Conservation (phyloP, 2,329 filamentous ascomycete species). For the Nemania abortiva region DNA sequence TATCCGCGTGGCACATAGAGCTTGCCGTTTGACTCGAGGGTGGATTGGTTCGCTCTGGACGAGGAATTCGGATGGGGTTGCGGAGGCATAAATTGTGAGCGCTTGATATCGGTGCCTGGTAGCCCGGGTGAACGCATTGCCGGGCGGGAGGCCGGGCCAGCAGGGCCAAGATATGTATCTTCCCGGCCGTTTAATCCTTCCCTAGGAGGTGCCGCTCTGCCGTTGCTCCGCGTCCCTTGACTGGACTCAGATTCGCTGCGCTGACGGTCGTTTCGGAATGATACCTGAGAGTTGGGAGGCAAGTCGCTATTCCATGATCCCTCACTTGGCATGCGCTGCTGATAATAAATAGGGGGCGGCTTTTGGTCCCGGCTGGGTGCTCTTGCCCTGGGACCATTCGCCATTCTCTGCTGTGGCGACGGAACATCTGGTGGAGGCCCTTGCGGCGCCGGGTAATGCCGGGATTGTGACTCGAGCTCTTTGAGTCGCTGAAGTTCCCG, state of each 20-base stretch:
- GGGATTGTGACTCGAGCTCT: slow-evolving; percentile 63
- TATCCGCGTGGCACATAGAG: slow-evolving; percentile 53
- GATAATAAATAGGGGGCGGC: slow-evolving; percentile 60
- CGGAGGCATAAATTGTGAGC: slow-evolving; percentile 62
- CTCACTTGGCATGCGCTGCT: slow-evolving; percentile 59
- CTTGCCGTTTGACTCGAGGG: slow-evolving; percentile 50
- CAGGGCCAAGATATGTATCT: slow-evolving; percentile 51
- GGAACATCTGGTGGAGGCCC: slow-evolving; percentile 41
- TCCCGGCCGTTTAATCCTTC: slow-evolving; percentile 56
- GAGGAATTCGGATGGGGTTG: slow-evolving; percentile 53
- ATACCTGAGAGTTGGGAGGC: slow-evolving; percentile 45
- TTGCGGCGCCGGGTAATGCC: slow-evolving; percentile 53
- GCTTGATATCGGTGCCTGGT: slow-evolving; percentile 62
- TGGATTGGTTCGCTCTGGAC: slow-evolving; percentile 41
- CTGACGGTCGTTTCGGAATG: slow-evolving; percentile 58
- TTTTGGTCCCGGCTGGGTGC: slow-evolving; percentile 60
- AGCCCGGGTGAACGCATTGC: slow-evolving; percentile 60
- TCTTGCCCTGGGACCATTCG: slow-evolving; percentile 47
- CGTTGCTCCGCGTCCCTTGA: slow-evolving; percentile 56
- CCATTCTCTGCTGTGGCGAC: slow-evolving; percentile 41
- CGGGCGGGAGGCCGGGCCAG: slow-evolving; percentile 47
- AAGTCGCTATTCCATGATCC: slow-evolving; percentile 53
- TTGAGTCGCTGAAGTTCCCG: slow-evolving; percentile 68
- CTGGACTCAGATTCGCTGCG: slow-evolving; percentile 69
- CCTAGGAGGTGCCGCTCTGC: slow-evolving; percentile 56